These are phyloP conservation scores for Amanita thiersii DNA, from an alignment of 768 basidiomycete species.

Conservation along the genomic window DNA sequence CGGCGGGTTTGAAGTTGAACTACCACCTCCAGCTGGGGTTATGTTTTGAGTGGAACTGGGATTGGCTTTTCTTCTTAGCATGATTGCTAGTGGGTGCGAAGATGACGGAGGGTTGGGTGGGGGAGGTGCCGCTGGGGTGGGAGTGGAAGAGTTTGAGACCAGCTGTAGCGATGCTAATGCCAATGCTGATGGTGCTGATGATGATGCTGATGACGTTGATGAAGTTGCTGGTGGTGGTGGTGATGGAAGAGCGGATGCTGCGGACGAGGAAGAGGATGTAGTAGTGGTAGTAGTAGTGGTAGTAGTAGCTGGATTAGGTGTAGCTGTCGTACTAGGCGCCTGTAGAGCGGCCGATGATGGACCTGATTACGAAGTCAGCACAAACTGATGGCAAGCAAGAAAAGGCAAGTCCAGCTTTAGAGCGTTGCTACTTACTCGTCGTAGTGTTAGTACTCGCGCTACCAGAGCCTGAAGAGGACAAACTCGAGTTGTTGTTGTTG, in stretches of 20 bases:
- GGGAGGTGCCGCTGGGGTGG: conserved; percentile 16
- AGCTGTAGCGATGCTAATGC: conserved; percentile 9
- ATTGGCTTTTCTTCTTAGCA: conserved; percentile 7
- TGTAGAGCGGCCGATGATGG: background rate
- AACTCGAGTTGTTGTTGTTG: conserved; percentile 15
- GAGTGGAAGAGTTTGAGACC: conserved; percentile 6
- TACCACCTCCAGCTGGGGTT: too few species aligned
- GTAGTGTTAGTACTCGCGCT: conserved; percentile 58
- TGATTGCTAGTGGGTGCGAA: background rate
- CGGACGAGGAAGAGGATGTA: background rate
- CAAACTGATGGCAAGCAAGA: conserved; percentile 6
- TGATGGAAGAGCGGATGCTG: conserved; percentile 15
- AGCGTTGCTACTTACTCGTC: conserved; percentile 56
- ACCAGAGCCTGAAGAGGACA: conserved; percentile 25
- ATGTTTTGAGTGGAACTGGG: too few species aligned
- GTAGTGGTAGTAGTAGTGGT: background rate
- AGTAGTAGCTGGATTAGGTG: background rate
- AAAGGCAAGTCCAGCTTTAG: conserved; percentile 18
- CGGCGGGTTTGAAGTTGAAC: too few species aligned
- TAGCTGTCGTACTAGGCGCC: background rate
- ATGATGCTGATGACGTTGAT: conserved; percentile 7
- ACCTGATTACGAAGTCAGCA: conserved; percentile 1
- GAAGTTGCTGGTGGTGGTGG: too few species aligned
- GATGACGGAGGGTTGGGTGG: too few species aligned
- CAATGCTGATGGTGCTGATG: conserved; percentile 19